Percentiles rank a stretch among this genome's conserved stretches.
Conservation (phyloP, 2,329 filamentous ascomycete genomes). For the Pyrenophora graminea region DNA sequence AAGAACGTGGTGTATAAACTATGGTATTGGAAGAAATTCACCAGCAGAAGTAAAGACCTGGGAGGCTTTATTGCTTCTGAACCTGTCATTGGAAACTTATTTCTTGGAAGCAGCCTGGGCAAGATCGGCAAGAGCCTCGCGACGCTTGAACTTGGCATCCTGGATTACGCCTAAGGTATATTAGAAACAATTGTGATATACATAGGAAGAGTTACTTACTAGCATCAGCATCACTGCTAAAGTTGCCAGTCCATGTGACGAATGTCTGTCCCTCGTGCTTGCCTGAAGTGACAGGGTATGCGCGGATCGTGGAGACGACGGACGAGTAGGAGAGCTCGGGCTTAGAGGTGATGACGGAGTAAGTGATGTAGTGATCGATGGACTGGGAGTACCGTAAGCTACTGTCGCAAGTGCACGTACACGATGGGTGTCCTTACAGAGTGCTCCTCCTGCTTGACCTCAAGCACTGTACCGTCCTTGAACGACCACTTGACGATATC, state of each 20-base stretch:
- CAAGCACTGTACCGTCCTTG: slow-evolving; percentile 68
- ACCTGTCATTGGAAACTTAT: slow-evolving; percentile 18
- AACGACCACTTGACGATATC: slow-evolving; percentile 73
- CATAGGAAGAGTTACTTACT: slow-evolving; percentile 52
- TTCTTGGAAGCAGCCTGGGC: slow-evolving; percentile 56
- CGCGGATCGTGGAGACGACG: slow-evolving; percentile 68
- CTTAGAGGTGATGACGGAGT: slow-evolving; percentile 69
- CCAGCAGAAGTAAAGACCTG: not conserved
- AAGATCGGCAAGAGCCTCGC: slow-evolving; percentile 70
- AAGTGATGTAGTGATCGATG: slow-evolving; percentile 76
- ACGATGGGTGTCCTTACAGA: slow-evolving; percentile 56
- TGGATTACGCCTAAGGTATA: slow-evolving; percentile 64
- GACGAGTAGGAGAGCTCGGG: slow-evolving; percentile 69
- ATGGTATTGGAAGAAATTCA: too few species aligned
- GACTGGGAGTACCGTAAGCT: not conserved
- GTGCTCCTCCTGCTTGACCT: slow-evolving; percentile 78
- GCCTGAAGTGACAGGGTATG: slow-evolving; percentile 69
- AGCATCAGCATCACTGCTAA: slow-evolving; percentile 71
- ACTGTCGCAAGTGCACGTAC: not conserved
- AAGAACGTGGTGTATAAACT: too few species aligned
- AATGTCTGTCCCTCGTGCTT: slow-evolving; percentile 67
- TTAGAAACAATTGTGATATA: slow-evolving; percentile 9
- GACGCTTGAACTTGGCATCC: slow-evolving; percentile 77
- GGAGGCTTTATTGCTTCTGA: too few species aligned
- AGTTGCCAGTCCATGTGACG: slow-evolving; percentile 70